phyloP scores from a whole-genome alignment of 192 early-diverging fungal genomes.

The Pilaira anomala region DNA sequence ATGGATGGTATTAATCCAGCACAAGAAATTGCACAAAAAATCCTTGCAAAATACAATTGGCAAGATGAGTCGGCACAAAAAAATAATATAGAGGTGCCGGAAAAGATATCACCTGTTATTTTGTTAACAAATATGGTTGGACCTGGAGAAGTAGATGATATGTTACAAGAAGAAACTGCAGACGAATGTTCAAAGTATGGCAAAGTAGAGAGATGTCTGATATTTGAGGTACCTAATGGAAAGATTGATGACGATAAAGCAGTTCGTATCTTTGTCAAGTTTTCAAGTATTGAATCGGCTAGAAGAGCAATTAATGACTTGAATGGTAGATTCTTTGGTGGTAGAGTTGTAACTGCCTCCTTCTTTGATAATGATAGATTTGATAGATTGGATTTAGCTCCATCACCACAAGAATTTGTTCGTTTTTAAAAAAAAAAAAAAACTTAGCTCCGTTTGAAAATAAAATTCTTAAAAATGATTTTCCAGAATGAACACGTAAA shows the following conservation, averaged over 20 bases:
- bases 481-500: neutral
- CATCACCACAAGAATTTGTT: constrained; percentile 31
- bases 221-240: constrained; percentile 60
- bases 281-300: constrained; percentile 48
- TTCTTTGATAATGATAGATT: constrained; percentile 63
- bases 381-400: constrained; percentile 54
- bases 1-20: neutral
- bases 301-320: constrained; percentile 51
- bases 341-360: constrained; percentile 56
- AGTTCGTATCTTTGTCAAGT: constrained; percentile 80
- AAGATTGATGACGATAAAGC: constrained; percentile 60
- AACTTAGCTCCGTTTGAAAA: neutral
- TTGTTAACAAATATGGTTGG: constrained; percentile 77
- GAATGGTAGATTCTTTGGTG: constrained; percentile 77
- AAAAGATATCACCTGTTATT: constrained; percentile 40
- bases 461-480: too few relatives aligned
- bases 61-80: constrained; percentile 36
- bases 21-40: constrained; percentile 30
- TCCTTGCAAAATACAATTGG: constrained; percentile 43
- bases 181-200: constrained; percentile 79
- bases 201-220: constrained; percentile 61
- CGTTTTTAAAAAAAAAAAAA: neutral
- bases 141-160: constrained; percentile 73
- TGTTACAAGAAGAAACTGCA: constrained; percentile 70
- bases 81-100: neutral